Evolutionary conservation across 139 green algal genomes (phyloP).

Genomic region (Chlorokybus atmophyticus): DNA sequence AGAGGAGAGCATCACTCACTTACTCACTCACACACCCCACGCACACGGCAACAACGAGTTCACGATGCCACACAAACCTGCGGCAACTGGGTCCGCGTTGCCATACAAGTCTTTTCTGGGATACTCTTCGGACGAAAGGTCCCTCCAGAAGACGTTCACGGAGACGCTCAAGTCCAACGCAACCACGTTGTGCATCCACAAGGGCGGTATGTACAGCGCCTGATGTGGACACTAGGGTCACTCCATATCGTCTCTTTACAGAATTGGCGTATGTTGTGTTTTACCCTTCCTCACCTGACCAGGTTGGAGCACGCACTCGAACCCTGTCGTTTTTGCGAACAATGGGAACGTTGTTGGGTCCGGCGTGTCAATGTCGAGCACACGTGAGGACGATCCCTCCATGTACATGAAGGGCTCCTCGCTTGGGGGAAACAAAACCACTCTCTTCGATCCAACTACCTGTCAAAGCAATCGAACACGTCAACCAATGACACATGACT

Average conservation of each 20-base stretch:
- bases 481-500: no score
- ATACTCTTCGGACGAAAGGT: conserved; percentile 27
- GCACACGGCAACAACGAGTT: no score
- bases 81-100: conserved; percentile 33
- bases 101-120: conserved; percentile 47
- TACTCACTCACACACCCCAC: no score
- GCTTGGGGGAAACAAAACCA: conserved; percentile 38
- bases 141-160: conserved; percentile 45
- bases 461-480: no score
- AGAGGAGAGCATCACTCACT: no score
- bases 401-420: conserved; percentile 28
- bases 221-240: no score
- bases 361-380: conserved; percentile 25
- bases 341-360: conserved; percentile 29
- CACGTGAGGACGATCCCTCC: conserved; percentile 29
- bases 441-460: conserved; percentile 32
- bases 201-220: conserved; percentile 40
- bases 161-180: conserved; percentile 26
- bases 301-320: no score
- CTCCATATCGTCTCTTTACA: no score
- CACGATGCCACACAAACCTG: no score
- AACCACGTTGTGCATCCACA: conserved; percentile 47
- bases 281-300: no score
- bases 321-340: neutral
- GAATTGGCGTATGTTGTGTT: no score